Evolutionary conservation across 805 yeast species (phyloP), one percentile per base, ranked within the genome.

Genomic region (Ogataea philodendri): DNA sequence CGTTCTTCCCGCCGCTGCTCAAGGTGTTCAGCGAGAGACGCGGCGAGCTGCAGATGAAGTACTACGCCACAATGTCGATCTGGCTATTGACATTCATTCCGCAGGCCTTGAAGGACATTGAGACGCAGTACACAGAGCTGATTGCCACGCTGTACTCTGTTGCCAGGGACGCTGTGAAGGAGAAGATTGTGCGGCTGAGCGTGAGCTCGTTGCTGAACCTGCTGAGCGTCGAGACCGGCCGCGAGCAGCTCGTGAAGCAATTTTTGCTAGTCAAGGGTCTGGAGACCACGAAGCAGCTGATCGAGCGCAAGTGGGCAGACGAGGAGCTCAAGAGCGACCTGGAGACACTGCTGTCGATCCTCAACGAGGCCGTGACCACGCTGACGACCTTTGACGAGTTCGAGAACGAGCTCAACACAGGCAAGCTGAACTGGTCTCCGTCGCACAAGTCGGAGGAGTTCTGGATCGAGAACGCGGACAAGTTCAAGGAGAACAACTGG

Each of bases 311-410:
- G 62, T 89, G 95, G 81, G 83, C 95, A 5, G 98, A 93, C 59
- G 93, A 86, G 44, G 98, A 93, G 59, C 74, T 93, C 51, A 75
- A 84, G 30, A 67, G 66, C 13, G 97, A 88, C 58, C 73, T 93
- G 48, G 67, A 65, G 15, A 57, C 63, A 20, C 67, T 93, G 46
- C 65, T 70, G 39, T 76, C 69, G 22, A 66, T 68, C n/a, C 71
- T 90, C 46, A 78, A 77, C 44, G 83, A 78, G 18, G 81, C 86
- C 31, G 88, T 82, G 43, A 74, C 80, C 31, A 78, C 76, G 48
- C 74, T 93, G 67, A 82, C 97, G 4, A 87, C 95, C 1, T 85
- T 90, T 59, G 97, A 93, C 55, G 96, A 89, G 59, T 93, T 90
- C 59, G 69, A 75, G 51, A 78, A 86, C 30, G 97, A 93, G 63